Evolutionary conservation across 345 rosid genomes (phyloP).

Genomic region (Bruguiera gymnorhiza): DNA sequence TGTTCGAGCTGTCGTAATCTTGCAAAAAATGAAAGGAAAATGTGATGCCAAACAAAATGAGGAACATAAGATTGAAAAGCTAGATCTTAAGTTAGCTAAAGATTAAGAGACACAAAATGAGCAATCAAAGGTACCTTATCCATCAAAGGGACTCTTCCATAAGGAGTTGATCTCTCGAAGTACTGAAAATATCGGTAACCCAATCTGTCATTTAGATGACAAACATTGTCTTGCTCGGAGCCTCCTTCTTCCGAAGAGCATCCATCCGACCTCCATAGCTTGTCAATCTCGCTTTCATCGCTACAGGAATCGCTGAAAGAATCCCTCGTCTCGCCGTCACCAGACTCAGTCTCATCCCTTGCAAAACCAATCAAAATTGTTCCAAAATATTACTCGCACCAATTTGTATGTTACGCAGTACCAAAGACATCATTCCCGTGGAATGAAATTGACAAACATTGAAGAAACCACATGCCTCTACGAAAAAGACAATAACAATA

Average conservation of each 20-base stretch:
- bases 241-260: constrained; percentile 55
- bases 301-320: constrained; percentile 51
- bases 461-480: background rate
- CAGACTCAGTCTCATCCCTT: constrained; percentile 73
- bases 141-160: constrained; percentile 56
- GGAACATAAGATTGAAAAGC: constrained; percentile 1
- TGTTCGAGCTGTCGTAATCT: constrained; percentile 7
- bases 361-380: constrained; percentile 1
- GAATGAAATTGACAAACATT: background rate
- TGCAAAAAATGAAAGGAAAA: background rate
- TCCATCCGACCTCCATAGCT: constrained; percentile 69
- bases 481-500: no score
- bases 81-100: background rate
- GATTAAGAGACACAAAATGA: background rate
- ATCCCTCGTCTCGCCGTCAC: constrained; percentile 27
- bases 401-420: background rate
- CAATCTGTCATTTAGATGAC: constrained; percentile 34
- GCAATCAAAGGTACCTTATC: constrained; percentile 43
- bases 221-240: constrained; percentile 40
- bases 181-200: constrained; percentile 53
- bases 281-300: constrained; percentile 57
- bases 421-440: background rate
- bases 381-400: background rate
- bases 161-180: constrained; percentile 60
- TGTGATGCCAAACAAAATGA: background rate